Conservation (phyloP, 352 stramenopile genomes). For the Pythium plurisporium region DNA sequence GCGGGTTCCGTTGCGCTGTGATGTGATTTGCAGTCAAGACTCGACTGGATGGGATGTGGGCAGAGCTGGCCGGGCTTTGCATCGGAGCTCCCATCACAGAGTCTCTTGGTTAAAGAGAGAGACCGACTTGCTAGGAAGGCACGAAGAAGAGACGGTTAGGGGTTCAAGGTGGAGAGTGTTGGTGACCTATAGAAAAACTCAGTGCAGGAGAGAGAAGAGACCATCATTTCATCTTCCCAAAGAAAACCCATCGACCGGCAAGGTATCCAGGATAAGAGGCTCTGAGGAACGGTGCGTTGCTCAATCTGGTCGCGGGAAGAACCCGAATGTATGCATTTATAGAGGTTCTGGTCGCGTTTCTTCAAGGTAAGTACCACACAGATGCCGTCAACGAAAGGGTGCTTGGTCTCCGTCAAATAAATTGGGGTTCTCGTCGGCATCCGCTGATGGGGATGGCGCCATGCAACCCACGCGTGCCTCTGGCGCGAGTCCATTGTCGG, state of each 20-base stretch:
- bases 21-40: no score
- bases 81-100: not conserved
- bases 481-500: not conserved
- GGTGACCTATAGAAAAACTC: not conserved
- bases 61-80: no score
- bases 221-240: not conserved
- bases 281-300: not conserved
- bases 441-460: not conserved
- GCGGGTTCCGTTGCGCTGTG: not conserved
- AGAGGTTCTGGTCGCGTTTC: not conserved
- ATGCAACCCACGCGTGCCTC: not conserved
- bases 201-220: no score
- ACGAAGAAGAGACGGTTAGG: conserved; percentile 16
- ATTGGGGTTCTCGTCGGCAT: not conserved
- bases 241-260: not conserved
- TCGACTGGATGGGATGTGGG: no score
- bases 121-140: conserved; percentile 16
- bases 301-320: not conserved
- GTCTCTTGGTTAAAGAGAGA: not conserved
- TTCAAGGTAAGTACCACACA: not conserved
- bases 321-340: not conserved
- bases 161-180: conserved; percentile 23
- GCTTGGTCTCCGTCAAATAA: not conserved
- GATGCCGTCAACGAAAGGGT: not conserved
- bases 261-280: conserved; percentile 5